phyloP scores from a whole-genome alignment of 371 early-diverging fungal species.

The Cokeromyces recurvatus region DNA sequence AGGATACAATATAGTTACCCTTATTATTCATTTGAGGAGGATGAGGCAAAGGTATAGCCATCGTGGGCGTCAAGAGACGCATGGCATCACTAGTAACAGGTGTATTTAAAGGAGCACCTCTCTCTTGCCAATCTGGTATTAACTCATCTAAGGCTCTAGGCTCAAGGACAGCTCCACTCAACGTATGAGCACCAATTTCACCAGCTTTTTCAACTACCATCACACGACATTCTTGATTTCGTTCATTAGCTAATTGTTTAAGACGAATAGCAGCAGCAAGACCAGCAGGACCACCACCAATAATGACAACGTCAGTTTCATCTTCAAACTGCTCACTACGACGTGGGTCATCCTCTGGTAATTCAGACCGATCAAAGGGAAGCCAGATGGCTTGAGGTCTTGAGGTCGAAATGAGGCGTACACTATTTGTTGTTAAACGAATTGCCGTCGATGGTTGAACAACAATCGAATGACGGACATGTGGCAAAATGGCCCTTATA shows the following conservation, averaged over 20 bases:
- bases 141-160: constrained; percentile 91
- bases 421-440: constrained; percentile 8
- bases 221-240: constrained; percentile 86
- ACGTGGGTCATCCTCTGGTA: constrained; percentile 44
- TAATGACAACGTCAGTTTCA: constrained; percentile 94
- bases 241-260: constrained; percentile 83
- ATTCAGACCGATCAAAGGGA: constrained; percentile 27
- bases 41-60: constrained; percentile 89
- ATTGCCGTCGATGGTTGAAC: constrained; percentile 22
- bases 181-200: constrained; percentile 93
- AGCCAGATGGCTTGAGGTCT: constrained; percentile 29
- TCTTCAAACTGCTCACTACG: constrained; percentile 63
- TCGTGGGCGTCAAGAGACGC: constrained; percentile 75
- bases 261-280: constrained; percentile 92
- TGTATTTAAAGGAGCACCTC: constrained; percentile 87
- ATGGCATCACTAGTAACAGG: constrained; percentile 87
- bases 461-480: no score
- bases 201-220: constrained; percentile 94
- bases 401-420: constrained; percentile 25
- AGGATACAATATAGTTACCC: constrained; percentile 95
- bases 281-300: constrained; percentile 96
- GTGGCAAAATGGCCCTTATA: no score
- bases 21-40: constrained; percentile 96
- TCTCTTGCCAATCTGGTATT: constrained; percentile 97
- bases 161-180: constrained; percentile 95